A percentile compares a stretch with the other conserved stretches of the same genome.
Conservation (phyloP, 164 flowering plant species). For the Magnolia officinalis region DNA sequence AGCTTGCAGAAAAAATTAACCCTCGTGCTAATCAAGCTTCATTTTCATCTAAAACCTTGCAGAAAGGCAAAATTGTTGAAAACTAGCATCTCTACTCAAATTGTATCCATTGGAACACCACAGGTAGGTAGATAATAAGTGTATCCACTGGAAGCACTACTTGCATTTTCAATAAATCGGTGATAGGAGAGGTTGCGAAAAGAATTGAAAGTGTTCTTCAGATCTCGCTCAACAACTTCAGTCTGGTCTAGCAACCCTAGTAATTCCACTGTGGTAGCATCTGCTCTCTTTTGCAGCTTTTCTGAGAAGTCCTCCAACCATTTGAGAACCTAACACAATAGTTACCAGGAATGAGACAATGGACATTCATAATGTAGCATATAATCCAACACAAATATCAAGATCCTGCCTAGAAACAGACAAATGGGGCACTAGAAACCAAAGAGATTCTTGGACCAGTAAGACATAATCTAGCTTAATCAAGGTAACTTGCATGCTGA, state of each 20-base stretch:
- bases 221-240: constrained; percentile 22
- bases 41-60: background rate
- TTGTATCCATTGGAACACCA: background rate
- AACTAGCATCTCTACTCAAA: background rate
- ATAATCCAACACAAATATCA: background rate
- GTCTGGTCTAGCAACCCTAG: constrained; percentile 21
- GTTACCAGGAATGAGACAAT: background rate
- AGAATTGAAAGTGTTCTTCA: constrained; percentile 26
- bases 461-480: background rate
- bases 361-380: background rate
- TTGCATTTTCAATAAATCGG: constrained; percentile 17
- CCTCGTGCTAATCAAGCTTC: background rate
- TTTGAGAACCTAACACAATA: constrained; percentile 18
- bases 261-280: constrained; percentile 13
- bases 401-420: background rate
- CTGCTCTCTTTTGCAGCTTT: constrained; percentile 24
- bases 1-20: background rate
- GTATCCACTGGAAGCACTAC: background rate
- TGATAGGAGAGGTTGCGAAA: constrained; percentile 14
- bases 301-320: constrained; percentile 28
- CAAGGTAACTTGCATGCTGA: no score
- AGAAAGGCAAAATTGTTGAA: background rate
- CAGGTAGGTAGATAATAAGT: background rate
- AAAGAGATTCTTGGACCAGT: background rate
- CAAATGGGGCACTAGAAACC: background rate